Evolutionary conservation across 345 rosid genomes (phyloP).

Genomic region (Carallia brachiata): DNA sequence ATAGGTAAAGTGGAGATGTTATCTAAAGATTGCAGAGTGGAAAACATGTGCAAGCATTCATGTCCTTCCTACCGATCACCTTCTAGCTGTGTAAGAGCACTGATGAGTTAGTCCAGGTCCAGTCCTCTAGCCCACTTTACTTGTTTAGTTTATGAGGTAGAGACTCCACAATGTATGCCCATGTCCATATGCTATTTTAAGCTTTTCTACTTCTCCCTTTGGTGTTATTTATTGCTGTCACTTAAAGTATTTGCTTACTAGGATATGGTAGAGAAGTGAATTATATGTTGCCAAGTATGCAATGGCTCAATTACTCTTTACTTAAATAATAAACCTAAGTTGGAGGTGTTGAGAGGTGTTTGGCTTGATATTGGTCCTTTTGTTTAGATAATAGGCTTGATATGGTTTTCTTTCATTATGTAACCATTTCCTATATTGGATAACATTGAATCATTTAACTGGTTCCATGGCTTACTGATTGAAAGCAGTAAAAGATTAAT

Average conservation of each 20-base stretch:
- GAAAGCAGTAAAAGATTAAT: too few species aligned
- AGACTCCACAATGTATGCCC: background rate
- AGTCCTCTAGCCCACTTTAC: background rate
- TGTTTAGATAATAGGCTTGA: too few species aligned
- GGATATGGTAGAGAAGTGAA: too few species aligned
- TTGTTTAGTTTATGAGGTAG: background rate
- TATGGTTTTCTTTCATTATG: too few species aligned
- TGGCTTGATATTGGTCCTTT: background rate
- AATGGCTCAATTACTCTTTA: too few species aligned
- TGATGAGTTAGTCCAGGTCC: conserved; percentile 66
- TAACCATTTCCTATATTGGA: too few species aligned
- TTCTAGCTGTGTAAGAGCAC: conserved; percentile 50
- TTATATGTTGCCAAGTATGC: too few species aligned
- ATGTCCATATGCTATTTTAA: background rate
- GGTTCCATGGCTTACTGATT: too few species aligned
- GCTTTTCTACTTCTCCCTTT: background rate
- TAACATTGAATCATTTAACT: too few species aligned
- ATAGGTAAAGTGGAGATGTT: conserved; percentile 58
- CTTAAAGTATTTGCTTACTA: too few species aligned
- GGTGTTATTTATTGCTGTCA: background rate
- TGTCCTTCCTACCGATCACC: conserved; percentile 48
- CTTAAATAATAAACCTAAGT: too few species aligned
- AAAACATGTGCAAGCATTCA: conserved; percentile 55
- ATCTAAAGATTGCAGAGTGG: conserved; percentile 54
- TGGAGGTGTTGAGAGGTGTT: background rate